Conservation (phyloP, 176 grass and related monocot species). For the Oryza rufipogon region DNA sequence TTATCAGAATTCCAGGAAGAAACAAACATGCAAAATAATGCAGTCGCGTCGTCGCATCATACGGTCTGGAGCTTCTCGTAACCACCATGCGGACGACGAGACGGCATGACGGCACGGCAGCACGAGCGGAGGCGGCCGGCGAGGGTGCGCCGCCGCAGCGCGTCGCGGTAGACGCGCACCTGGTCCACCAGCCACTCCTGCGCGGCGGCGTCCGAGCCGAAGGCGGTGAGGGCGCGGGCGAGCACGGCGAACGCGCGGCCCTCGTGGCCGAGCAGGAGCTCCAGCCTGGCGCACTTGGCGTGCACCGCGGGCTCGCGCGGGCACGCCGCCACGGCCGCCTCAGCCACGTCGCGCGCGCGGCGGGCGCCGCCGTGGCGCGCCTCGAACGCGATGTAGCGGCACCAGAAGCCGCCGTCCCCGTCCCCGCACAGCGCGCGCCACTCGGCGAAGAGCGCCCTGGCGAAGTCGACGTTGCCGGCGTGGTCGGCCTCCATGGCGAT, state of each 20-base stretch:
- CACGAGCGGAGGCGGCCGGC: too few relatives aligned
- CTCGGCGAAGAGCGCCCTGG: neutral
- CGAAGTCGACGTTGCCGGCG: neutral
- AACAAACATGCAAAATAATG: too few relatives aligned
- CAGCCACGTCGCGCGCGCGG: neutral
- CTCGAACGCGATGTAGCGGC: slow-evolving; percentile 17
- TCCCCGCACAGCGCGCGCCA: neutral
- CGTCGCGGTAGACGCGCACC: neutral
- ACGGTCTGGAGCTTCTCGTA: too few relatives aligned
- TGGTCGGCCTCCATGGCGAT: slow-evolving; percentile 13
- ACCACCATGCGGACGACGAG: too few relatives aligned
- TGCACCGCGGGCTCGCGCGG: slow-evolving; percentile 4
- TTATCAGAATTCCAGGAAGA: too few relatives aligned
- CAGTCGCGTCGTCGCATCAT: too few relatives aligned
- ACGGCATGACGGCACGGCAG: too few relatives aligned
- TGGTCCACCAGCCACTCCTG: neutral
- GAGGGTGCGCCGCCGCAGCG: neutral
- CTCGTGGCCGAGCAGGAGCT: neutral
- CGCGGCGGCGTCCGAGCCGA: neutral
- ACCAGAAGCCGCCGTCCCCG: slow-evolving; percentile 16
- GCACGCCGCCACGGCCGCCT: neutral
- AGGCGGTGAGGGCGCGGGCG: neutral
- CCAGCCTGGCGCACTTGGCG: neutral
- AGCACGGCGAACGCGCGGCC: neutral
- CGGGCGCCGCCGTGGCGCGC: neutral